A percentile compares a stretch with the other conserved stretches of the same genome.
These are phyloP conservation scores for Gomphus bonarii DNA, from an alignment of 1,284 basidiomycete genomes.

Conservation along the genomic window DNA sequence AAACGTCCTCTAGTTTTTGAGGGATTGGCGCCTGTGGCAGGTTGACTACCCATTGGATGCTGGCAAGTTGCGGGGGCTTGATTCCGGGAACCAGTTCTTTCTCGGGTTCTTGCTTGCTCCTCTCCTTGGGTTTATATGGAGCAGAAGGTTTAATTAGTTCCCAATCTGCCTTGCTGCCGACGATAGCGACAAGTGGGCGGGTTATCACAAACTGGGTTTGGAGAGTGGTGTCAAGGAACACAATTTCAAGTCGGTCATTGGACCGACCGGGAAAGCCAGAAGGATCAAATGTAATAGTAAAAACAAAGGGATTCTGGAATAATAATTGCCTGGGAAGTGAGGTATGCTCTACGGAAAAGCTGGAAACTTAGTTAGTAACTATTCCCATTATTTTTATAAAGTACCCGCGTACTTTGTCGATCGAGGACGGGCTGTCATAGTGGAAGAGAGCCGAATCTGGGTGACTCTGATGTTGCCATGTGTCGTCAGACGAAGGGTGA, in stretches of 20 bases:
- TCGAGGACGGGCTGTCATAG: background rate
- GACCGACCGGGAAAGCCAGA: conserved; percentile 32
- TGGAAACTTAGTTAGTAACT: background rate
- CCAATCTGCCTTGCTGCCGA: conserved; percentile 36
- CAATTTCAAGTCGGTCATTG: conserved; percentile 29
- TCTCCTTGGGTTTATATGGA: conserved; percentile 41
- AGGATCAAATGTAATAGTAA: conserved; percentile 6
- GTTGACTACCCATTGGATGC: conserved; percentile 29
- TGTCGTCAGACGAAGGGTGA: conserved; percentile 14
- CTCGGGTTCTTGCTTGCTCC: conserved; percentile 29
- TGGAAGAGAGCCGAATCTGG: conserved; percentile 11
- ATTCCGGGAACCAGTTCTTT: conserved; percentile 37
- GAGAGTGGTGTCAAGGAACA: conserved; percentile 21
- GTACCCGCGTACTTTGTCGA: background rate
- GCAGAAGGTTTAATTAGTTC: conserved; percentile 36
- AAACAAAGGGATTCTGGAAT: background rate
- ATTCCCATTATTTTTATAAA: background rate
- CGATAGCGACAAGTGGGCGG: conserved; percentile 27
- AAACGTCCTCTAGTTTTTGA: conserved; percentile 19
- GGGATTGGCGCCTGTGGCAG: conserved; percentile 34
- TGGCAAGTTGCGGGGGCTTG: conserved; percentile 28
- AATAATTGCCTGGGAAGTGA: background rate
- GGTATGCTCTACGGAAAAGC: background rate
- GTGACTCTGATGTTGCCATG: conserved; percentile 7
- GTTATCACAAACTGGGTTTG: conserved; percentile 30